phyloP scores from a whole-genome alignment of 257 asterid genomes.

The Nicotiana knightiana region DNA sequence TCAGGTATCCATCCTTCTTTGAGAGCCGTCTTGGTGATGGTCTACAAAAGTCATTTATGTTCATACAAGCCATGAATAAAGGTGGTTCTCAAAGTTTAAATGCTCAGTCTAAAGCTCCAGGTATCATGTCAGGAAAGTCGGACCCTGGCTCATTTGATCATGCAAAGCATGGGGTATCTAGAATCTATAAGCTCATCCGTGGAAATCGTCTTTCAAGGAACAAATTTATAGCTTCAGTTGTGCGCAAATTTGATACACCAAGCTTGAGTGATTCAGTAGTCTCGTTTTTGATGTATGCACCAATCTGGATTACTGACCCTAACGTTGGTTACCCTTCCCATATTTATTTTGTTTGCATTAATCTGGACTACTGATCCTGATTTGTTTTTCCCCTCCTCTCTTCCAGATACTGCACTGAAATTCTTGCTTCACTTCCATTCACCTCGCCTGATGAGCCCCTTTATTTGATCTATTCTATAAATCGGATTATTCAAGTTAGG shows the following conservation, averaged over 20 bases:
- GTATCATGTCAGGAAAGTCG: conserved; percentile 52
- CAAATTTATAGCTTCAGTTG: conserved; percentile 90
- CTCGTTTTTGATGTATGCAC: conserved; percentile 70
- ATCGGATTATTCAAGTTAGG: conserved; percentile 89
- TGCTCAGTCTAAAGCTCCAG: conserved; percentile 37
- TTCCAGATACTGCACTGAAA: conserved; percentile 86
- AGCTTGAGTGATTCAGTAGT: conserved; percentile 48
- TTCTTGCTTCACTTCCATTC: conserved; percentile 91
- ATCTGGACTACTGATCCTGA: conserved; percentile 16
- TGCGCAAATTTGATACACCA: conserved; percentile 86
- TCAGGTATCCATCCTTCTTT: conserved; percentile 94
- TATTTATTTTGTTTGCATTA: neutral
- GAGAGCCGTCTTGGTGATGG: conserved; percentile 99
- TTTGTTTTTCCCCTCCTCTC: conserved; percentile 16
- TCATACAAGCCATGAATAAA: conserved; percentile 70
- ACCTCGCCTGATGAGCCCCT: conserved; percentile 91
- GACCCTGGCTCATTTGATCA: conserved; percentile 45
- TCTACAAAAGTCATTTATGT: conserved; percentile 78
- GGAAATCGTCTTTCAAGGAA: conserved; percentile 84
- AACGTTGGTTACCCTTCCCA: neutral
- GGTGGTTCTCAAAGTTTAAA: conserved; percentile 34
- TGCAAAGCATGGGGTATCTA: conserved; percentile 85
- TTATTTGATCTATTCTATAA: conserved; percentile 76
- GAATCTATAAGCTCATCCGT: conserved; percentile 96
- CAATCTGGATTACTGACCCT: neutral